Evolutionary conservation across 1,284 basidiomycete genomes (phyloP), one percentile per base, ranked within the genome.

Genomic region (Leccinum subatratum): DNA sequence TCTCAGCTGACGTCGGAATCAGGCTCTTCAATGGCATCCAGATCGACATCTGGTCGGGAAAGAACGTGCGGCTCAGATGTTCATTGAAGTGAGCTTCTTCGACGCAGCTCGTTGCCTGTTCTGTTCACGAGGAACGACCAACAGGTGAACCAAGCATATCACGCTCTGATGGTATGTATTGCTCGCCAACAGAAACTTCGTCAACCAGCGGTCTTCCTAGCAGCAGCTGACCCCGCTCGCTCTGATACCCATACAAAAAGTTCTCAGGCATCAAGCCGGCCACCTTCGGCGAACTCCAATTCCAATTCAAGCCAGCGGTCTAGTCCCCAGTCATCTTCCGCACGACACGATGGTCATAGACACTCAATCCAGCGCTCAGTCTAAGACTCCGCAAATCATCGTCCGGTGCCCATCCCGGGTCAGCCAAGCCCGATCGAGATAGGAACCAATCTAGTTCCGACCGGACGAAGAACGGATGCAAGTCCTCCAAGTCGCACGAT

Each of bases 41-140:
- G 75, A 77, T 79, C 88, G 91, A 67, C 90, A 91, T 79, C 79
- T 82, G 64, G 81, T 64, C 18, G 72, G 70, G 4, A 77, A 77
- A 68, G 75, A 77, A 64, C 64, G 54, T 18, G 77, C 77, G 18
- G 77, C 77, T 39, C 77, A 77, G 65, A 71, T 66, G 64, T 77
- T 77, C 66, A 73, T 77, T 58, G 69, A 78, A 60, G 75, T 77
- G 67, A 22, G 69, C 30, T 25, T 59, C 32, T 63, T 58, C 59
- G 30, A 32, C 2, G 20, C n/a, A 20, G 42, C 39, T n/a, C 8
- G 6, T 37, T 25, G 4, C 56, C 25, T 25, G 25, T 25, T 25
- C 61, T 11, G 54, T 67, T 61, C 28, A 42, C 54, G 60, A 58
- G 12, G 18, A 39, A 62, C 54, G 51, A 1, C 54, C 48, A 6